Evolutionary conservation across 495 filamentous ascomycete genomes (phyloP).

Genomic region (Aspergillus sparsus): DNA sequence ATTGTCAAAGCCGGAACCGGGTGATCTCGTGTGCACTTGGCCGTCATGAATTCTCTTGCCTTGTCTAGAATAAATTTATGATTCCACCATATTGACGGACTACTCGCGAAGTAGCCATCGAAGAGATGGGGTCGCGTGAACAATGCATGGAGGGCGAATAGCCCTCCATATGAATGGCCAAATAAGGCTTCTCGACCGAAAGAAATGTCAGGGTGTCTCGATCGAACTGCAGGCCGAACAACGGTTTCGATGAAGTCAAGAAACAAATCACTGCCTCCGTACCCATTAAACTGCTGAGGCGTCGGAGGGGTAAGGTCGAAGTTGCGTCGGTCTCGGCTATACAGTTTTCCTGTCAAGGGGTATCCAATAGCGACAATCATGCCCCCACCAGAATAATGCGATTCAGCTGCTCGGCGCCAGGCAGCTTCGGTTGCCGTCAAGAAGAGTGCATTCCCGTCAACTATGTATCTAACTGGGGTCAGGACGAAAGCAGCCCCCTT

Average conservation of each 20-base stretch:
- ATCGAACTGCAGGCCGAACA: constrained; percentile 24
- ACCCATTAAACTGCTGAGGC: constrained; percentile 13
- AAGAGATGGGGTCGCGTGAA: constrained; percentile 28
- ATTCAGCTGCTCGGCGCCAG: constrained; percentile 26
- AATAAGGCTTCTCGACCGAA: constrained; percentile 26
- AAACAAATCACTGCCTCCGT: constrained; percentile 27
- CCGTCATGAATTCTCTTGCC: constrained; percentile 21
- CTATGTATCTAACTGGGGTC: constrained; percentile 31
- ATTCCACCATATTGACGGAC: constrained; percentile 35
- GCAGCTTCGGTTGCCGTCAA: constrained; percentile 31
- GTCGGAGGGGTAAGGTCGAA: constrained; percentile 29
- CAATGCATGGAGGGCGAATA: constrained; percentile 30
- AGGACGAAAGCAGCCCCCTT: neutral
- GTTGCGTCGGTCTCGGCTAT: constrained; percentile 20
- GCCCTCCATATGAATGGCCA: constrained; percentile 32
- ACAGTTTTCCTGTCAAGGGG: constrained; percentile 26
- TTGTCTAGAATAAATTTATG: constrained; percentile 21
- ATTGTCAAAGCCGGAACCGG: constrained; percentile 23
- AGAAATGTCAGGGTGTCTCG: constrained; percentile 19
- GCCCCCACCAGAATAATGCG: constrained; percentile 24
- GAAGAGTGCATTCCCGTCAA: constrained; percentile 34
- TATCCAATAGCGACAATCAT: constrained; percentile 34
- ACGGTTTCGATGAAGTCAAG: constrained; percentile 28
- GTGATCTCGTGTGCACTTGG: neutral
- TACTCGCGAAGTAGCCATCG: constrained; percentile 29